These are phyloP conservation scores for Hypoxylon sp. DNA, from an alignment of 2,329 filamentous ascomycete genomes.

Conservation along the genomic window DNA sequence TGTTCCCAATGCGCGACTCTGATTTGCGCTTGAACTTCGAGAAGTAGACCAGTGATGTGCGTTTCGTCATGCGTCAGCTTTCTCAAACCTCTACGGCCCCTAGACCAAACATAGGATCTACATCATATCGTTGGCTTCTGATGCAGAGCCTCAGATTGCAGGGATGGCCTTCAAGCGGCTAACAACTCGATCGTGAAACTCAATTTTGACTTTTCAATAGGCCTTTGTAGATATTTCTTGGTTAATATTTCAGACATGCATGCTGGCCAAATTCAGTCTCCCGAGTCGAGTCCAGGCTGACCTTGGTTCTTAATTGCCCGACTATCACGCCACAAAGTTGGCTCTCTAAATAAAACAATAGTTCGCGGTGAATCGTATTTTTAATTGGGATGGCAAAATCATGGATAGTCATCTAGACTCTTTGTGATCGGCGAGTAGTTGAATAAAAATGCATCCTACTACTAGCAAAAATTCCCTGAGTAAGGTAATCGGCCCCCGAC, in stretches of 20 bases:
- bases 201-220: constrained; percentile 1
- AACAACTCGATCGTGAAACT: constrained; percentile 15
- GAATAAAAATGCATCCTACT: neutral
- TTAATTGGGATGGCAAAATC: neutral
- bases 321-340: neutral
- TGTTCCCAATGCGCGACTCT: constrained; percentile 14
- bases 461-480: neutral
- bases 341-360: neutral
- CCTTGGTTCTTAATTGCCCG: neutral
- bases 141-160: constrained; percentile 44
- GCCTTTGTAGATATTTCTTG: neutral
- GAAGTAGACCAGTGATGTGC: constrained; percentile 7
- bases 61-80: constrained; percentile 39
- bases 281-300: neutral
- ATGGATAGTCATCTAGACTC: neutral
- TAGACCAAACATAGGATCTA: constrained; percentile 43
- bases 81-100: constrained; percentile 40
- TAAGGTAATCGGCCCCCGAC: constrained; percentile 16
- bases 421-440: neutral
- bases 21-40: constrained; percentile 28
- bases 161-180: constrained; percentile 35
- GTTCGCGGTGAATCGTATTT: neutral
- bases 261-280: neutral
- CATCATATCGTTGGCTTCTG: constrained; percentile 28
- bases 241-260: constrained; percentile 6